Percentiles rank a stretch among this genome's conserved stretches.
Evolutionary conservation across 2,329 filamentous ascomycete genomes (phyloP).

Genomic region (Trichoderma guizhouense): DNA sequence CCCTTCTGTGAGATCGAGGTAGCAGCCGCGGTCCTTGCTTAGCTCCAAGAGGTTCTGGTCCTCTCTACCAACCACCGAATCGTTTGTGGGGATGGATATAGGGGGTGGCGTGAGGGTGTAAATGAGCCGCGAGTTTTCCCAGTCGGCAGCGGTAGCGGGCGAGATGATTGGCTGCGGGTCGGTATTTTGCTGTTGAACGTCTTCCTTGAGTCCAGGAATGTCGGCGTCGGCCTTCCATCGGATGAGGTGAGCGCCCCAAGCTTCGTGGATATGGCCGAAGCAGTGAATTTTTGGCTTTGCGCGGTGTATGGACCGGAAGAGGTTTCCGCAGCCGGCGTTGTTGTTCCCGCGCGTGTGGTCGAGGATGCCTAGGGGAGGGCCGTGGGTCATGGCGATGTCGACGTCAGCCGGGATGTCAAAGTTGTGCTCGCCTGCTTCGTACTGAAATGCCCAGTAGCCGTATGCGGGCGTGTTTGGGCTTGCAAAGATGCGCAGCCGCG

Average conservation of each 20-base stretch:
- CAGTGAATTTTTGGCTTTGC: constrained; percentile 49
- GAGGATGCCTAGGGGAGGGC: constrained; percentile 50
- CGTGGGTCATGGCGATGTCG: constrained; percentile 54
- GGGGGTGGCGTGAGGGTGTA: constrained; percentile 32
- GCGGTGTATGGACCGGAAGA: constrained; percentile 44
- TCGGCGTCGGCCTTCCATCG: constrained; percentile 42
- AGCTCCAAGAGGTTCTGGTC: constrained; percentile 23
- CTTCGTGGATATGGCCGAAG: constrained; percentile 59
- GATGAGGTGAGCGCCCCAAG: constrained; percentile 54
- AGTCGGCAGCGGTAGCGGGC: constrained; percentile 35
- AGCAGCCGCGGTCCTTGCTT: constrained; percentile 30
- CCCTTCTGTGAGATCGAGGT: constrained; percentile 39
- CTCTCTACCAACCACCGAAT: constrained; percentile 9
- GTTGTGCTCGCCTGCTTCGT: constrained; percentile 37
- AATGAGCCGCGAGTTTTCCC: constrained; percentile 36
- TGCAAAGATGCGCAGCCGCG: constrained; percentile 47
- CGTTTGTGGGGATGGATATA: constrained; percentile 23
- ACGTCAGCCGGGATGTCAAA: constrained; percentile 35
- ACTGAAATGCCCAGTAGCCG: constrained; percentile 50
- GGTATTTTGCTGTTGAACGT: constrained; percentile 16
- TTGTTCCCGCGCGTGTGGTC: constrained; percentile 36
- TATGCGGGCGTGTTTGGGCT: constrained; percentile 50
- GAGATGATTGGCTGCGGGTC: not conserved
- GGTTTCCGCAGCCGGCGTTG: constrained; percentile 40
- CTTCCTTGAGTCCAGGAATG: not conserved